Conservation (phyloP, 106 monocot species). For the Alisma plantagoaquatica region DNA sequence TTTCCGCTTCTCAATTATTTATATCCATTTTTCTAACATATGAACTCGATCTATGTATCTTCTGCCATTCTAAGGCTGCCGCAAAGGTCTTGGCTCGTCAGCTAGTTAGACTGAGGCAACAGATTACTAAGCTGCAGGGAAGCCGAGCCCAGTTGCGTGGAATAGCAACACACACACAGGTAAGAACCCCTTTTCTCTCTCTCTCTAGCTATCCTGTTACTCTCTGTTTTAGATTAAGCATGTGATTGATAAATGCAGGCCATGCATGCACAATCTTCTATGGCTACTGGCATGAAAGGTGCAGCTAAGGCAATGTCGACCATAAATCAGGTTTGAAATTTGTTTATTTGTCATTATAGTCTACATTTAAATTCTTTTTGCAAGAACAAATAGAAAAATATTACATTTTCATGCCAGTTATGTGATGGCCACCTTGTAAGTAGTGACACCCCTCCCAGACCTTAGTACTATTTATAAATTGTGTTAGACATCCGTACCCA, state of each 20-base stretch:
- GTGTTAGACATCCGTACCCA: no score
- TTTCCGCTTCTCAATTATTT: no score
- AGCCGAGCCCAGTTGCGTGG: constrained; percentile 83
- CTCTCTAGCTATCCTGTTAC: no score
- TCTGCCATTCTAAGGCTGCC: constrained; percentile 50
- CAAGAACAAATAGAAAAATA: no score
- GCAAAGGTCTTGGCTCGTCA: constrained; percentile 71
- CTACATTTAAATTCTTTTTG: no score
- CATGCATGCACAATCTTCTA: constrained; percentile 68
- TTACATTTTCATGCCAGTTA: no score
- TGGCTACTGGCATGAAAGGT: constrained; percentile 72
- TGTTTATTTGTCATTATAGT: background rate
- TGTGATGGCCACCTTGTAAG: background rate
- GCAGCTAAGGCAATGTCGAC: constrained; percentile 81
- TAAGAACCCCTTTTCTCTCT: no score
- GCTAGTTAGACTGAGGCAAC: constrained; percentile 75
- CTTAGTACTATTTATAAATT: no score
- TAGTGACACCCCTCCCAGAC: no score
- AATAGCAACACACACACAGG: constrained; percentile 82
- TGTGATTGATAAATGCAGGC: constrained; percentile 39
- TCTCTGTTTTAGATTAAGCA: no score
- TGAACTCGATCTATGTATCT: no score
- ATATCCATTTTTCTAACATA: no score
- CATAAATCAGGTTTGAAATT: constrained; percentile 65
- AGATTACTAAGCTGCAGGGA: constrained; percentile 67